Evolutionary conservation across 83 land plant genomes (phyloP).

Genomic region (Diphasiastrum complanatum): DNA sequence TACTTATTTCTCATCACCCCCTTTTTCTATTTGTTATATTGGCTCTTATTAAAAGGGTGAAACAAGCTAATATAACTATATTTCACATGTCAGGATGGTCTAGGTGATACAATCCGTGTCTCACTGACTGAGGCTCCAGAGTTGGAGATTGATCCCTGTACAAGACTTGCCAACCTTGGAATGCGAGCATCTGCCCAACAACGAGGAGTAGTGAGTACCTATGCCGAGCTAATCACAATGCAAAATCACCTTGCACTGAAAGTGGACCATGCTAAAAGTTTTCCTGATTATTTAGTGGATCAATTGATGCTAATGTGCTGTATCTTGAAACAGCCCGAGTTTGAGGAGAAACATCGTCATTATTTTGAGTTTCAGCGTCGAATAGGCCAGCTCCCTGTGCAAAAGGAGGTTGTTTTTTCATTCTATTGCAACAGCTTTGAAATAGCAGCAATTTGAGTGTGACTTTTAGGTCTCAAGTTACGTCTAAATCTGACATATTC

Average conservation of each 20-base stretch:
- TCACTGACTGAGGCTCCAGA: conserved; percentile 98
- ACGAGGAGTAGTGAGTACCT: conserved; percentile 71
- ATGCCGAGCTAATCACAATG: not conserved
- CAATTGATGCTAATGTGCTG: not conserved
- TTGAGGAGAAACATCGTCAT: conserved; percentile 84
- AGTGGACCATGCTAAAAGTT: not conserved
- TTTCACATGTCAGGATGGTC: conserved; percentile 63
- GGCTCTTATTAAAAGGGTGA: not conserved
- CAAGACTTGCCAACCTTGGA: conserved; percentile 86
- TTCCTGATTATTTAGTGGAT: not conserved
- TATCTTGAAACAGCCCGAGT: conserved; percentile 47
- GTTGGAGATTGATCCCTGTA: conserved; percentile 93
- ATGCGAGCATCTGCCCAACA: conserved; percentile 63
- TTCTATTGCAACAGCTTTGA: not conserved
- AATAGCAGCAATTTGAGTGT: not conserved
- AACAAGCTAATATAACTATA: not conserved
- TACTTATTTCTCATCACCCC: too few relatives aligned
- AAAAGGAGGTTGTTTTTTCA: conserved; percentile 90
- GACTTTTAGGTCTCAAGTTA: not conserved
- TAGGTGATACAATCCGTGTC: conserved; percentile 95
- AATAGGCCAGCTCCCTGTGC: conserved; percentile 80
- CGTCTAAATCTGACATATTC: not conserved
- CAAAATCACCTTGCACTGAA: not conserved
- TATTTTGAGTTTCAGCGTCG: conserved; percentile 96
- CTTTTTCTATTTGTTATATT: conserved; percentile 5